phyloP scores from a whole-genome alignment of 768 basidiomycete genomes.

The Suillus subaureus region DNA sequence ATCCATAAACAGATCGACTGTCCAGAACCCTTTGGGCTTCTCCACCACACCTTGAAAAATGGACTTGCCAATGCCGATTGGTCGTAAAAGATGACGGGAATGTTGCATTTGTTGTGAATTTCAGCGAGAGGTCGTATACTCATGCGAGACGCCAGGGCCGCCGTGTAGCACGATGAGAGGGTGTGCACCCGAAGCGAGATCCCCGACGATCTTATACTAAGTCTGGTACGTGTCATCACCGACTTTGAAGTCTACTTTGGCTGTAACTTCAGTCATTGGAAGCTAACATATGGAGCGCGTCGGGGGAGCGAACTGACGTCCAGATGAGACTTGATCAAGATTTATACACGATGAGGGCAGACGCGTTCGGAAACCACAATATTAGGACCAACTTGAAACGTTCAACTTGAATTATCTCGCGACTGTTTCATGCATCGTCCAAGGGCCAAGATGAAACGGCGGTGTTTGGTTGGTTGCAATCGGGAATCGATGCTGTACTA shows the following conservation, averaged over 20 bases:
- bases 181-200: conserved; percentile 36
- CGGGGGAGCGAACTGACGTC: neutral
- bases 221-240: conserved; percentile 36
- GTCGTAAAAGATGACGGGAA: conserved; percentile 47
- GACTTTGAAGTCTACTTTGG: conserved; percentile 1
- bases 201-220: conserved; percentile 51
- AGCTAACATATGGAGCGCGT: neutral
- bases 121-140: conserved; percentile 40
- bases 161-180: conserved; percentile 59
- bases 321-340: neutral
- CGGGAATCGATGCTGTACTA: too few species aligned
- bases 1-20: conserved; percentile 47
- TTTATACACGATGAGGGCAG: neutral
- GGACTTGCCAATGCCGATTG: conserved; percentile 44
- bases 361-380: too few species aligned
- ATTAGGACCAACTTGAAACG: too few species aligned
- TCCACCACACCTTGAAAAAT: conserved; percentile 35
- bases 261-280: conserved; percentile 8
- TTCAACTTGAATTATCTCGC: neutral
- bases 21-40: conserved; percentile 39
- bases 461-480: neutral
- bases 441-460: neutral
- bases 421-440: neutral
- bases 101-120: conserved; percentile 21
- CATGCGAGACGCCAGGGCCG: conserved; percentile 49